A percentile compares a stretch with the other conserved stretches of the same genome.
These are phyloP conservation scores for Epichloe coenophiala DNA, from an alignment of 2,329 filamentous ascomycete genomes.

Conservation along the genomic window DNA sequence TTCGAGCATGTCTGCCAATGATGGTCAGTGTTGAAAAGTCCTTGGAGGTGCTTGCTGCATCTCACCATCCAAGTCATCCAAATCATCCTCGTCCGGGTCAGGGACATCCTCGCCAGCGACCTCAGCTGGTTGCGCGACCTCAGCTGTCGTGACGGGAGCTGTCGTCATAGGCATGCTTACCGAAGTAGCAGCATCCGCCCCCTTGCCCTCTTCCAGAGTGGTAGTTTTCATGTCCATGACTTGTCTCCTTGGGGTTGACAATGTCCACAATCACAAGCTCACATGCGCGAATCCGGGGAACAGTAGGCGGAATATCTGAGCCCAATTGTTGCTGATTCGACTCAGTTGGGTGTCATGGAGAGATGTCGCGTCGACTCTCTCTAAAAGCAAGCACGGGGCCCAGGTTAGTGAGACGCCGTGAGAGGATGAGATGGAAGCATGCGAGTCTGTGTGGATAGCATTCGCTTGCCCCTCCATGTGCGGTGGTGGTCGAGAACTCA, in stretches of 20 bases:
- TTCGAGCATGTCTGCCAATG: conserved; percentile 67
- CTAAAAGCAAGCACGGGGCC: neutral
- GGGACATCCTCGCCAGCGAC: conserved; percentile 43
- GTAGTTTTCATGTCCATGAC: conserved; percentile 10
- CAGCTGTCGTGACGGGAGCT: neutral
- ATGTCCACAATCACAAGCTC: conserved; percentile 7
- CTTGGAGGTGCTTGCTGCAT: neutral
- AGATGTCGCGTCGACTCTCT: neutral
- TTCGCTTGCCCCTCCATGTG: conserved; percentile 3
- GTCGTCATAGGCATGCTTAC: conserved; percentile 5
- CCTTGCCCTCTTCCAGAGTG: conserved; percentile 11
- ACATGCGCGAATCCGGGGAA: conserved; percentile 7
- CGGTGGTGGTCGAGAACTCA: neutral
- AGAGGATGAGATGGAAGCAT: neutral
- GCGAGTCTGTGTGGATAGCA: neutral
- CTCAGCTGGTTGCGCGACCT: neutral
- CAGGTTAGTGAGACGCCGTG: neutral
- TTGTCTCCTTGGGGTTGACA: neutral
- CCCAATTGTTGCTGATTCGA: neutral
- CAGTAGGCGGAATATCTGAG: neutral
- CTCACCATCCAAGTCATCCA: conserved; percentile 81
- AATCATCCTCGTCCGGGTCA: conserved; percentile 84
- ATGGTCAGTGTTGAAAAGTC: conserved; percentile 3
- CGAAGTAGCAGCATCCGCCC: conserved; percentile 12
- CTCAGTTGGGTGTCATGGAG: neutral